Evolutionary conservation across 495 filamentous ascomycete genomes (phyloP), one percentile per base, ranked within the genome.

Genomic region (Extremus antarcticus): DNA sequence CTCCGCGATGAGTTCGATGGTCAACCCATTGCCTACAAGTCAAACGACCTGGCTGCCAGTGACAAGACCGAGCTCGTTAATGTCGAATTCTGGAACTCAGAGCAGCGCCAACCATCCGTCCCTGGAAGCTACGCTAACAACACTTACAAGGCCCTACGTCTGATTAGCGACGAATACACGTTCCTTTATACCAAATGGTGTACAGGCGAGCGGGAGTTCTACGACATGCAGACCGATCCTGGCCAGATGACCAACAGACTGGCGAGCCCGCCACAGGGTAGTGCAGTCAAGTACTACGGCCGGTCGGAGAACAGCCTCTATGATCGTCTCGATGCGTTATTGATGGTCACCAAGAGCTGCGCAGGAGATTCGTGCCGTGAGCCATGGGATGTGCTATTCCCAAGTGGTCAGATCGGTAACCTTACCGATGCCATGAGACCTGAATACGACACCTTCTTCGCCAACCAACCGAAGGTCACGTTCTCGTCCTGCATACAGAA

Each of bases 291-390:
- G 4, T 48, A 48, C 24, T 48, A 48, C 46, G 46, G 46, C 21
- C 46, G 46, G 4, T 25, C 46, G 10, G 21, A 48, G 20, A 4
- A 23, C 4, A 20, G 20, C 7, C 20, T 48, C 21, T 23, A n/a
- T 17, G 20, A 23, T 21, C 76, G 82, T 2, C 67, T 85, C 0
- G 81, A 86, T 62, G 73, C 79, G 1, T 68, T 85, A 2, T 70
- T 85, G 1, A 71, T 85, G 23, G 78, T 85, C 1, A 68, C 84
- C 25, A 85, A 86, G 62, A 80, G 79, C 2, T 86, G 83, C 69
- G 73, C 79, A 57, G 75, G 73, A 2, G 51, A 56, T 25, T 76
- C 74, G 0, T 85, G 82, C 58, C 71, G 75, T 11, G 49, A 74
- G 10, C 83, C 83, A 0, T 86, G 82, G 83, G 58, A 69, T 38